Percentiles rank a stretch among this genome's conserved stretches.
These are phyloP conservation scores for Capsicum chinense DNA, from an alignment of 257 asterid genomes.

Conservation along the genomic window DNA sequence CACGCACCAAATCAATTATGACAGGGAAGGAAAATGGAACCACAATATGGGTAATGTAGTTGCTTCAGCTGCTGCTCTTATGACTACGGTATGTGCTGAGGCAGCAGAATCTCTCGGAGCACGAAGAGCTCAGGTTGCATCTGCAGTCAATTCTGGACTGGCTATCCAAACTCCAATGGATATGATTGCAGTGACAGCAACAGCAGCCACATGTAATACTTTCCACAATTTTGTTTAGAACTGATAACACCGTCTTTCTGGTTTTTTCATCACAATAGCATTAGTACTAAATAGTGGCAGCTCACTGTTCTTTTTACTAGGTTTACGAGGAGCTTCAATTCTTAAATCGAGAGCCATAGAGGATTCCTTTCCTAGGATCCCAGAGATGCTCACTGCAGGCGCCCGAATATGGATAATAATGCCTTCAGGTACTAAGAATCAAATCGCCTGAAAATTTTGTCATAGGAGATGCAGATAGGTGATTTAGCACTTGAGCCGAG, in stretches of 20 bases:
- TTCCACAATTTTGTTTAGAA: not conserved
- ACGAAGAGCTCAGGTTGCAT: constrained; percentile 50
- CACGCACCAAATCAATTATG: constrained; percentile 31
- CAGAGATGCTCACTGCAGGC: constrained; percentile 48
- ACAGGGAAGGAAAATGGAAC: constrained; percentile 32
- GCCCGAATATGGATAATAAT: constrained; percentile 55
- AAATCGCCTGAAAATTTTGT: not conserved
- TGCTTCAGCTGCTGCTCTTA: constrained; percentile 65
- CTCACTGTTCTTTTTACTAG: constrained; percentile 38
- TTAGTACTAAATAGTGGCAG: not conserved
- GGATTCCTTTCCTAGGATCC: constrained; percentile 45
- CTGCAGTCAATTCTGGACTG: constrained; percentile 66
- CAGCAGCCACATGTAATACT: constrained; percentile 65
- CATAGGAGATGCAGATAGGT: not conserved
- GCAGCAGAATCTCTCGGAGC: constrained; percentile 71
- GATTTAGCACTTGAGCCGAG: constrained; percentile 1
- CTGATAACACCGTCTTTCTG: not conserved
- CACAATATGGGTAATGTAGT: constrained; percentile 47
- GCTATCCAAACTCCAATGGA: constrained; percentile 63
- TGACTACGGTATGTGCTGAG: constrained; percentile 68
- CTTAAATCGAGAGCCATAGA: constrained; percentile 59
- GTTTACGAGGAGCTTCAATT: constrained; percentile 62
- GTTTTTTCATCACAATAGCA: not conserved
- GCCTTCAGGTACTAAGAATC: constrained; percentile 56
- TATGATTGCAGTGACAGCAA: constrained; percentile 67